Evolutionary conservation across 2,329 filamentous ascomycete species (phyloP), one percentile per base, ranked within the genome.

Genomic region (Cladosporium colombiae): DNA sequence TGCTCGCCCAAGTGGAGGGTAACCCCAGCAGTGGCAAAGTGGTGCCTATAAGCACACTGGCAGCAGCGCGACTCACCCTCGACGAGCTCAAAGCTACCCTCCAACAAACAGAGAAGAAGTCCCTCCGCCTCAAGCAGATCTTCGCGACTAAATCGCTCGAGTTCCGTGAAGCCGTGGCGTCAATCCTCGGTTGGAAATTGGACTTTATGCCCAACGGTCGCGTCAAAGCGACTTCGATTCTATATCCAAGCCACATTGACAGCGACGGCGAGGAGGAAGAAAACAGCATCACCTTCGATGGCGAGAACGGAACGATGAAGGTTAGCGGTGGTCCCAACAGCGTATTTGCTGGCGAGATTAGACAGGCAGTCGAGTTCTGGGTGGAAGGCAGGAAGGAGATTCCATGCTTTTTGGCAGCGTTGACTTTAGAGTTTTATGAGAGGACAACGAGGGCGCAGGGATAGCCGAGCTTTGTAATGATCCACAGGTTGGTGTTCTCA

Each of bases 121-220:
- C 91, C 69, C 85, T 88, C 25, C 91, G 95, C 1, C 87, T 98
- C 14, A 96, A 96, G 72, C 91, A 97, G 74, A 95, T 98, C 65
- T 99, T 92, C 91, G 87, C 87, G 0, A 87, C 90, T 70, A 99
- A 98, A 78, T 93, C 91, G 1, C 88, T 91, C 72, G 95, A 99
- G 80, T 98, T 99, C 81, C 92, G 96, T 59, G 93, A 98, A 79
- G 92, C 93, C 35, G 93, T 99, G 66, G 93, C 93, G 69, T 92
- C 89, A 23, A 90, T 97, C 0, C 85, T 99, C 0, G 95, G 95
- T 0, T 99, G 93, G 90, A 94, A 94, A 62, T 88, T 98, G 14
- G 93, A 95, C 35, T 98, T 99, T 77, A 90, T 97, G 76, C 93
- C 93, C n/a, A 97, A 97, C 77, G 95, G 95, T 50, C 94, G 96